A percentile compares a stretch with the other conserved stretches of the same genome.
phyloP scores from a whole-genome alignment of 106 monocot species.

The Dendrobium catenatum region DNA sequence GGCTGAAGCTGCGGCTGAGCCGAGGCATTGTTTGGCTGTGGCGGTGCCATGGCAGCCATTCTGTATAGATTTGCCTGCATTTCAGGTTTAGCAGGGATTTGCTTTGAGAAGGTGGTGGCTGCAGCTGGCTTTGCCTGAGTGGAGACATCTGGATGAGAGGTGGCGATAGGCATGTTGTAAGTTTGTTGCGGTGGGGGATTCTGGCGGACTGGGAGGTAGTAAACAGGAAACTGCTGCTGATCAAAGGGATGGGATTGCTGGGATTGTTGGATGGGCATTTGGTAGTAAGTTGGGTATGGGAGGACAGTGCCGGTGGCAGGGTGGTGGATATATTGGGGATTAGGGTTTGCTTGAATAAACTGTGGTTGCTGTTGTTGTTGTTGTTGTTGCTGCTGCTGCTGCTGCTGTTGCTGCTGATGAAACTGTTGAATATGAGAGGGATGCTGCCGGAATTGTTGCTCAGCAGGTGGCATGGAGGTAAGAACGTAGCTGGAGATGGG shows the following conservation, averaged over 20 bases:
- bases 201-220: conserved; percentile 47
- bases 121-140: conserved; percentile 11
- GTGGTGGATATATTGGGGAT: conserved; percentile 43
- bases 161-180: conserved; percentile 20
- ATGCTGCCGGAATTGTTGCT: conserved; percentile 21
- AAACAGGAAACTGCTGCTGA: conserved; percentile 47
- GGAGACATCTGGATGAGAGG: conserved; percentile 15
- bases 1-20: background rate
- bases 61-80: conserved; percentile 39
- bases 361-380: conserved; percentile 48
- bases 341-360: conserved; percentile 33
- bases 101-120: conserved; percentile 11
- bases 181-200: conserved; percentile 17
- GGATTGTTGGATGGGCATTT: conserved; percentile 21
- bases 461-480: conserved; percentile 1
- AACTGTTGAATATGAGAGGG: conserved; percentile 10
- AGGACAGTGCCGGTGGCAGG: conserved; percentile 36
- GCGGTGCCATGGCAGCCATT: conserved; percentile 16
- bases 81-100: conserved; percentile 29
- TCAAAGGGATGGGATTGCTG: conserved; percentile 22
- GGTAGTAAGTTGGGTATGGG: conserved; percentile 50
- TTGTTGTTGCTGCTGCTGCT: conserved; percentile 18
- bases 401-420: background rate
- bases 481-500: conserved; percentile 5
- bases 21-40: background rate